Conservation (phyloP, 768 basidiomycete genomes). For the Lyophyllum atratum region DNA sequence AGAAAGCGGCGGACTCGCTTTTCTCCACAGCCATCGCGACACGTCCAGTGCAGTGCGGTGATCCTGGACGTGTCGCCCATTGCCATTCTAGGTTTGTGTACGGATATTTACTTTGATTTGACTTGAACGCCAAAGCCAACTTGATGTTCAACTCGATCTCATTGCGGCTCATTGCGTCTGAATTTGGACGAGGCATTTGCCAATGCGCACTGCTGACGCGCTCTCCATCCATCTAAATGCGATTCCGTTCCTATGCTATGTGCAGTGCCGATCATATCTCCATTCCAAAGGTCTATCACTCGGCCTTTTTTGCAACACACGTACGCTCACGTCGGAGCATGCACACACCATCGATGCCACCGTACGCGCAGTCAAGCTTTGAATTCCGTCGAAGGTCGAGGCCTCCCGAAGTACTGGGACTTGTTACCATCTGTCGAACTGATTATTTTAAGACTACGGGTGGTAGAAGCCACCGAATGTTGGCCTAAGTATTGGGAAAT, state of each 20-base stretch:
- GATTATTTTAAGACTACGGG: too few species aligned
- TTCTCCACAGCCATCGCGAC: conserved; percentile 22
- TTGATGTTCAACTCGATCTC: background rate
- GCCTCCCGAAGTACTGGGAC: background rate
- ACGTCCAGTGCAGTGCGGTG: background rate
- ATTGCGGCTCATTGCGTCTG: too few species aligned
- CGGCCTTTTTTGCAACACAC: background rate
- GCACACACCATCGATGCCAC: too few species aligned
- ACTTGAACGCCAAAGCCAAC: background rate
- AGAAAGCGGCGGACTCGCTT: conserved; percentile 38
- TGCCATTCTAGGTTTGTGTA: conserved; percentile 12
- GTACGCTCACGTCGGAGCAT: too few species aligned
- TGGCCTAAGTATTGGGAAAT: background rate
- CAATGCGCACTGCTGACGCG: too few species aligned
- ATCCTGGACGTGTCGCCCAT: conserved; percentile 1
- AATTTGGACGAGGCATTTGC: too few species aligned
- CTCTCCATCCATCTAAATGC: too few species aligned
- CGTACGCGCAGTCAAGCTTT: too few species aligned
- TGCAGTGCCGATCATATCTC: background rate
- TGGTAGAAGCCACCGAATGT: background rate
- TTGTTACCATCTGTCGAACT: conserved; percentile 5
- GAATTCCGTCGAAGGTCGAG: background rate
- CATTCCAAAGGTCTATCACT: background rate
- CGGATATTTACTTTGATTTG: conserved; percentile 3
- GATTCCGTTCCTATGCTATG: background rate